These are phyloP conservation scores for Punica granatum DNA, from an alignment of 345 rosid genomes.

Conservation along the genomic window DNA sequence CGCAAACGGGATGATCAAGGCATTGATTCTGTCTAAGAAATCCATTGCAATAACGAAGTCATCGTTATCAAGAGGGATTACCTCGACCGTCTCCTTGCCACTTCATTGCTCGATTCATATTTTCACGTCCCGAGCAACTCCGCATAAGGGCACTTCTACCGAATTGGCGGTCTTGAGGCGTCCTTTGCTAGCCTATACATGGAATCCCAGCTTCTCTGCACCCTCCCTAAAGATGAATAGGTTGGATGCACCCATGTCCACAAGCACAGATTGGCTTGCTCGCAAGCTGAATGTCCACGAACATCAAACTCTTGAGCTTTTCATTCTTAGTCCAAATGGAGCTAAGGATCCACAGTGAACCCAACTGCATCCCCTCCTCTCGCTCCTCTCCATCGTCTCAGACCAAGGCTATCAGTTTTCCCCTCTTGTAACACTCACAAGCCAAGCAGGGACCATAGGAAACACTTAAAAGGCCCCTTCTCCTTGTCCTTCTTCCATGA, in stretches of 20 bases:
- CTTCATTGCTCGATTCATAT: background rate
- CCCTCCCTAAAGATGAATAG: background rate
- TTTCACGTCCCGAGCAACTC: background rate
- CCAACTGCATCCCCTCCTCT: background rate
- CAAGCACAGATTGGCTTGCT: background rate
- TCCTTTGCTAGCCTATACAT: too few relatives aligned
- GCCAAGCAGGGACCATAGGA: background rate
- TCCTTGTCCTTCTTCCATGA: background rate
- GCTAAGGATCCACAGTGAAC: background rate
- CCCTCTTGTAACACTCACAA: background rate
- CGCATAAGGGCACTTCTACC: background rate
- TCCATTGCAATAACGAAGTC: background rate
- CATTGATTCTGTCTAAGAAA: background rate
- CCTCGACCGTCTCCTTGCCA: background rate
- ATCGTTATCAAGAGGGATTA: background rate
- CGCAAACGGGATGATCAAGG: background rate
- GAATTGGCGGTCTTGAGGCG: background rate
- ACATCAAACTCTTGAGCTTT: background rate
- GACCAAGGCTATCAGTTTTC: background rate
- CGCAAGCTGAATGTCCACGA: accelerated
- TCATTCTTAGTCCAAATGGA: background rate
- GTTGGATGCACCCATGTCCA: background rate
- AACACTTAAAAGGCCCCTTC: background rate
- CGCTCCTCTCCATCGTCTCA: background rate
- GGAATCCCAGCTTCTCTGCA: background rate